Evolutionary conservation across 768 basidiomycete species (phyloP), one percentile per base, ranked within the genome.

Genomic region (Tylopilus intermedius): DNA sequence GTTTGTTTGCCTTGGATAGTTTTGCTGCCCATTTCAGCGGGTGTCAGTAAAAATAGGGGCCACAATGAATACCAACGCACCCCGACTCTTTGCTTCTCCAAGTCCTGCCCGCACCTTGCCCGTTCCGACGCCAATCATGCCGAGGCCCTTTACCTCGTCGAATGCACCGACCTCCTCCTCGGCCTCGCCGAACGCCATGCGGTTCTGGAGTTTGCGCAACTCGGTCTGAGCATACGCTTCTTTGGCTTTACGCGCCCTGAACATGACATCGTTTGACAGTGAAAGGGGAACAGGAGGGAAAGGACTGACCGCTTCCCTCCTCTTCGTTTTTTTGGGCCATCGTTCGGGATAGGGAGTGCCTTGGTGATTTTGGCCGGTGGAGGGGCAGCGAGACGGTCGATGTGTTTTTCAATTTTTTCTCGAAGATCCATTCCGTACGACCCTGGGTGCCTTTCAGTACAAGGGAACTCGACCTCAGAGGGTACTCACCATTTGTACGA

Each of bases 171-270:
- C 89, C 68, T 99, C 96, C 63, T 94, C 87, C 65, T 98, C 96
- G 1, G 86, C 88, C 70, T 95, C 86, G 39, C 95, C 96, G 62
- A 99, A 98, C 50, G 77, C 83, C 88, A 98, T 89, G 44, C 96
- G 83, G 68, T 99, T 99, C 72, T 98, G 95, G 57, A 96, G 76
- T 71, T 98, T 98, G 57, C 94, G 85, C 42, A 99, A 76, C 67
- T 99, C 96, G 2, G 96, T 98, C 71, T 93, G 90, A 5, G 93
- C 94, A 64, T 94, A 94, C 1, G 93, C 94, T 71, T 98, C 96
- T 67, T 99, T 99, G n/a, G 93, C 90, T 67, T 97, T 95, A 43
- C 96, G 84, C 1, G 95, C 96, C 8, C 94, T 96, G 35, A 4
- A 10, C 50, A 24, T 29, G 26, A 22, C 11, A 38, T 59, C 44